phyloP scores from a whole-genome alignment of 768 basidiomycete genomes.

The Leccinum uliginosum region DNA sequence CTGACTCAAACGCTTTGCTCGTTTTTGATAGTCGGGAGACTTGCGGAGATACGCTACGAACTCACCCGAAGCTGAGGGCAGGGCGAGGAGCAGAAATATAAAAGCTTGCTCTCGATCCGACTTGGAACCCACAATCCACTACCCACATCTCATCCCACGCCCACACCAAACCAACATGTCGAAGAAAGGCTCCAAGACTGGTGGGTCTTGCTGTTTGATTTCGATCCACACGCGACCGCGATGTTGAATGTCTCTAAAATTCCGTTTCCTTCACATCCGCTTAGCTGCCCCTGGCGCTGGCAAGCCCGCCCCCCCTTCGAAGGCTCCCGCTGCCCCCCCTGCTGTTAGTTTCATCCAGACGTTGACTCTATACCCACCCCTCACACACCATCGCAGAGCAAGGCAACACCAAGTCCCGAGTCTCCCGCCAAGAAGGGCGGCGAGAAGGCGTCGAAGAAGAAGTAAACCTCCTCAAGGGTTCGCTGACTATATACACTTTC shows the following conservation, averaged over 20 bases:
- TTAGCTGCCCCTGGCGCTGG: constrained; percentile 13
- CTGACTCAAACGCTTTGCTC: background rate
- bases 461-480: constrained; percentile 12
- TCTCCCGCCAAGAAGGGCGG: constrained; percentile 28
- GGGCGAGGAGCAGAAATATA: constrained; percentile 20
- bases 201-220: constrained; percentile 21
- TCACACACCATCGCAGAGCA: constrained; percentile 13
- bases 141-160: constrained; percentile 1
- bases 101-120: constrained; percentile 9
- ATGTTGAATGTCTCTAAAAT: constrained; percentile 16
- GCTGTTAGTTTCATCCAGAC: constrained; percentile 7
- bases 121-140: background rate
- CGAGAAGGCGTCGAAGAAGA: constrained; percentile 28
- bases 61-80: constrained; percentile 28
- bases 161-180: constrained; percentile 18
- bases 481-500: background rate
- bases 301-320: constrained; percentile 21
- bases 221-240: background rate
- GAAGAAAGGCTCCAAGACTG: constrained; percentile 22
- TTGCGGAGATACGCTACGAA: constrained; percentile 11
- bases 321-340: constrained; percentile 16
- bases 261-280: background rate
- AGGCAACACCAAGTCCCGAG: constrained; percentile 19
- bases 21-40: constrained; percentile 6
- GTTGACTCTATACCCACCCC: background rate